Conservation (phyloP, 306 rosid genomes). For the cucumber (Cucumis sativus) region Cucumber_9930_V3 NC_026656.2:833001-833500, state of each 20-base stretch:
- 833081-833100: neutral
- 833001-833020: neutral
- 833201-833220: neutral
- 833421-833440: conserved; percentile 33
- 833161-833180: neutral
- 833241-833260: neutral
- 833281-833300: neutral
- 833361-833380: conserved; percentile 81
- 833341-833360: conserved; percentile 47
- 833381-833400: conserved; percentile 60
- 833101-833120: neutral
- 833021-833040: neutral
- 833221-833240: neutral
- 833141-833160: neutral
- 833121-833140: neutral
- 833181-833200: neutral
- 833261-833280: neutral
- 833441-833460: conserved; percentile 1
- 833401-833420: conserved; percentile 55
- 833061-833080: neutral
- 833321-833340: neutral
- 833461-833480: neutral
- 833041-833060: neutral
- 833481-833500: neutral
- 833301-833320: neutral